phyloP scores from a whole-genome alignment of 768 basidiomycete species.

The Leucocoprinus leucothites region DNA sequence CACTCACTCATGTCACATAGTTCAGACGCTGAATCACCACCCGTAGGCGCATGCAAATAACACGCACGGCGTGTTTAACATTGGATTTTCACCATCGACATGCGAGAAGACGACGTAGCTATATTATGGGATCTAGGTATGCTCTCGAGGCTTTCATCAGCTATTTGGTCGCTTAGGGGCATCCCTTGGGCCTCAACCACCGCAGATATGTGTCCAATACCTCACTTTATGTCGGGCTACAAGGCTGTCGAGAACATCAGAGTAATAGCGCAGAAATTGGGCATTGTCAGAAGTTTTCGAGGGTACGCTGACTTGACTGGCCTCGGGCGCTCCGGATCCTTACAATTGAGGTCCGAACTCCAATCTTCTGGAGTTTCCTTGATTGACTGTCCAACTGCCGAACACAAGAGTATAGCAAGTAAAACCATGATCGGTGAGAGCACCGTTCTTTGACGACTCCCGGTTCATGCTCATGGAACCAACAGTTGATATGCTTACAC shows the following conservation, averaged over 20 bases:
- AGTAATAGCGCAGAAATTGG: not conserved
- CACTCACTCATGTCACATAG: too few relatives aligned
- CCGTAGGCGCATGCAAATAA: not conserved
- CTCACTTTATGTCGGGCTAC: not conserved
- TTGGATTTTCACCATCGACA: not conserved
- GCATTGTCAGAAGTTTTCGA: slow-evolving; percentile 10
- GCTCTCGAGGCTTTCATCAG: not conserved
- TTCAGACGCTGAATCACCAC: not conserved
- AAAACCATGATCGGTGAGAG: slow-evolving; percentile 11
- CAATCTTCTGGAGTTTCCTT: slow-evolving; percentile 15
- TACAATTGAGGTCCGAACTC: slow-evolving; percentile 12
- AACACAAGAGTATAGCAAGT: slow-evolving; percentile 7
- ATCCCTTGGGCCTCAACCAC: too few relatives aligned
- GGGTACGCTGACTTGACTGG: slow-evolving; percentile 10
- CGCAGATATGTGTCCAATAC: slow-evolving; percentile 4
- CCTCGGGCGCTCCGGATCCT: not conserved
- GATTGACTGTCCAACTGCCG: slow-evolving; percentile 9
- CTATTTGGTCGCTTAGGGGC: not conserved
- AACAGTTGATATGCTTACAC: slow-evolving; percentile 23
- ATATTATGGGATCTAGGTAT: slow-evolving; percentile 10
- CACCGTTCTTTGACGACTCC: not conserved
- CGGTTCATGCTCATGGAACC: not conserved
- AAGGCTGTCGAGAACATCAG: slow-evolving; percentile 7
- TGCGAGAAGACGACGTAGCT: not conserved
- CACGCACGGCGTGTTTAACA: not conserved